Evolutionary conservation across 1,284 basidiomycete genomes (phyloP).

Genomic region (Microbotryum silenes-acaulis): DNA sequence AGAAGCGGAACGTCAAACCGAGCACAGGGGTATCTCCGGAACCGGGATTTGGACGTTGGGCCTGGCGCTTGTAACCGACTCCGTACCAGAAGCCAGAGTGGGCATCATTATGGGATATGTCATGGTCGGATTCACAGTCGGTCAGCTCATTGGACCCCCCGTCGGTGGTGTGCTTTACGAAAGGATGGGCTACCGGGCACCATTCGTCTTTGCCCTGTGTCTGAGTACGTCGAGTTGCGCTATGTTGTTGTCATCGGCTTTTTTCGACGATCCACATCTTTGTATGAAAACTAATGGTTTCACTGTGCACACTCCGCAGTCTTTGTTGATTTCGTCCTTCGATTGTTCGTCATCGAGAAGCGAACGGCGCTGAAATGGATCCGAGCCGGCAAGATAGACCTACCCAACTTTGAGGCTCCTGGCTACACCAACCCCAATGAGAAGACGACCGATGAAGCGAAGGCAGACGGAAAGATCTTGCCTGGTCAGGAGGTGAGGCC

Average conservation of each 20-base stretch:
- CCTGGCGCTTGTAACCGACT: conserved; percentile 26
- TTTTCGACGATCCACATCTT: neutral
- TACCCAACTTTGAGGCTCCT: conserved; percentile 26
- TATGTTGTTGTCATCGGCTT: neutral
- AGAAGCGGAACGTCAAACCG: neutral
- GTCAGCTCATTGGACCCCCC: conserved; percentile 24
- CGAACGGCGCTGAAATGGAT: conserved; percentile 25
- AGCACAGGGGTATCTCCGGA: conserved; percentile 27
- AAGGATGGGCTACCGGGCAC: conserved; percentile 32
- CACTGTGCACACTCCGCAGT: conserved; percentile 3
- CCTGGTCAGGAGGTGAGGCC: neutral
- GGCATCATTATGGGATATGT: conserved; percentile 20
- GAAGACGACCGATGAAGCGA: neutral
- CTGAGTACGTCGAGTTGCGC: conserved; percentile 7
- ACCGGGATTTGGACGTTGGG: conserved; percentile 33
- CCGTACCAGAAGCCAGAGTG: conserved; percentile 20
- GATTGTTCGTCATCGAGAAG: conserved; percentile 34
- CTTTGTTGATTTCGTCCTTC: conserved; percentile 27
- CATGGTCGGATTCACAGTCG: conserved; percentile 31
- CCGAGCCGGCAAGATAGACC: conserved; percentile 1
- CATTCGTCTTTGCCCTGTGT: conserved; percentile 33
- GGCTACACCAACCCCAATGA: conserved; percentile 8
- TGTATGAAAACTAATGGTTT: neutral
- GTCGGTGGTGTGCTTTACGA: conserved; percentile 31
- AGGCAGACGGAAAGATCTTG: neutral